Percentiles rank a stretch among this genome's conserved stretches.
phyloP scores from a whole-genome alignment of 2,329 filamentous ascomycete species.

The Clarireedia paspali region DNA sequence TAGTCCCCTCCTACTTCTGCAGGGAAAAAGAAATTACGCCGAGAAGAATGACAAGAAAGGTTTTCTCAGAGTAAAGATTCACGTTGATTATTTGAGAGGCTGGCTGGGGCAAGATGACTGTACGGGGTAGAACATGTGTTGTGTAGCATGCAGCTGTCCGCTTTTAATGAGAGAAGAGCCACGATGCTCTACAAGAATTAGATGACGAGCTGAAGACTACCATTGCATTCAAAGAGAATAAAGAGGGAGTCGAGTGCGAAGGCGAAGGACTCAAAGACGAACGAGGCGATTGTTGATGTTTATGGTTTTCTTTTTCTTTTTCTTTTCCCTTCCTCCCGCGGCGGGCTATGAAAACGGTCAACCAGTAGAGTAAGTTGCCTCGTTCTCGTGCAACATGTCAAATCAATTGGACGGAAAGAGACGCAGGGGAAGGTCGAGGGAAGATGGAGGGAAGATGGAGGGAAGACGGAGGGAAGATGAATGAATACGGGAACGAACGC shows the following conservation, averaged over 20 bases:
- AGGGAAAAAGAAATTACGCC: background rate
- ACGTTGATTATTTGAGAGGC: conserved; percentile 12
- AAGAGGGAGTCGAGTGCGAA: background rate
- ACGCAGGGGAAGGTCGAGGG: background rate
- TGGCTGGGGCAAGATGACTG: conserved; percentile 10
- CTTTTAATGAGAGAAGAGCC: conserved; percentile 17
- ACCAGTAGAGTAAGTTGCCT: background rate
- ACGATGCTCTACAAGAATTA: conserved; percentile 21
- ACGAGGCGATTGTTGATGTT: conserved; percentile 2
- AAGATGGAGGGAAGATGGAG: background rate
- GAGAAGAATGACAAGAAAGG: background rate
- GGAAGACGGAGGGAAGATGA: background rate
- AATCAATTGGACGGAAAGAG: background rate
- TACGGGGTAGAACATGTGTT: conserved; percentile 10
- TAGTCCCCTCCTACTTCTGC: conserved; percentile 2
- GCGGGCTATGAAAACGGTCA: background rate
- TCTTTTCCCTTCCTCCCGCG: background rate
- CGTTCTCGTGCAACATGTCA: background rate
- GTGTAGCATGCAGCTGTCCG: conserved; percentile 22
- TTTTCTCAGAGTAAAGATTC: background rate
- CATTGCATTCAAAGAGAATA: conserved; percentile 20
- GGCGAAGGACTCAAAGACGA: background rate
- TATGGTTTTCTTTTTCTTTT: background rate
- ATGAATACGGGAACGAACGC: background rate
- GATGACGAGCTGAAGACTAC: conserved; percentile 13